Evolutionary conservation across 139 green algal species (phyloP).

Genomic region (Micractinium conductrix): DNA sequence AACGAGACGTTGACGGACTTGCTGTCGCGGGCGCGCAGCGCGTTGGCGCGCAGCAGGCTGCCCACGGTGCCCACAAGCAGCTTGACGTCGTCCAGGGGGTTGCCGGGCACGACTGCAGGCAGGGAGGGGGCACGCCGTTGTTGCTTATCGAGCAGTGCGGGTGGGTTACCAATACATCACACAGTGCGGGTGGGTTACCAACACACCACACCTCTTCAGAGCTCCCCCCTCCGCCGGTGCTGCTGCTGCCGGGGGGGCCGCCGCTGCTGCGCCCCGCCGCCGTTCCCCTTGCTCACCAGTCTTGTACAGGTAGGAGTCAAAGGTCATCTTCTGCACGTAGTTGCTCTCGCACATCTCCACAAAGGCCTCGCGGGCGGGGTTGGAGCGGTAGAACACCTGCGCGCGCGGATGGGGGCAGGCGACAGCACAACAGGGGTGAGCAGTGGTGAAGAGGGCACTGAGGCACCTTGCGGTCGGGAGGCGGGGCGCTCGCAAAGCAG

Average conservation of each 20-base stretch:
- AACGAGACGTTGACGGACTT: constrained; percentile 75
- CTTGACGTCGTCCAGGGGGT: constrained; percentile 98
- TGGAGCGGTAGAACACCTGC: constrained; percentile 78
- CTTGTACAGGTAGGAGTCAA: constrained; percentile 99
- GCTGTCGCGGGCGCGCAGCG: constrained; percentile 72
- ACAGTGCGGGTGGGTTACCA: too few relatives aligned
- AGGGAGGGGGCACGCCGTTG: too few relatives aligned
- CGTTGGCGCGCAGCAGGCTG: constrained; percentile 92
- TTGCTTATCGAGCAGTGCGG: too few relatives aligned
- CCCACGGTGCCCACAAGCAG: constrained; percentile 92
- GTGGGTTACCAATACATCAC: too few relatives aligned
- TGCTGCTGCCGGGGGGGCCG: too few relatives aligned
- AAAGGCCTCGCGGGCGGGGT: constrained; percentile 98
- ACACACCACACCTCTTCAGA: too few relatives aligned
- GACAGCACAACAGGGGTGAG: neutral
- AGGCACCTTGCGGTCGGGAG: too few relatives aligned
- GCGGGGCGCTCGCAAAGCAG: too few relatives aligned
- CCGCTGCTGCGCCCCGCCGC: too few relatives aligned
- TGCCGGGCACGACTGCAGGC: constrained; percentile 92
- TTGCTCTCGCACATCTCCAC: constrained; percentile 98
- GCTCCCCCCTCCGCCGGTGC: too few relatives aligned
- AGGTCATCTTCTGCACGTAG: constrained; percentile 99
- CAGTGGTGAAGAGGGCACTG: neutral
- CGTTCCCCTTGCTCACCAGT: constrained; percentile 70
- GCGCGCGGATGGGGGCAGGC: neutral